Evolutionary conservation across 441 rosid species (phyloP).

Genomic region (Biscutella laevigata): DNA sequence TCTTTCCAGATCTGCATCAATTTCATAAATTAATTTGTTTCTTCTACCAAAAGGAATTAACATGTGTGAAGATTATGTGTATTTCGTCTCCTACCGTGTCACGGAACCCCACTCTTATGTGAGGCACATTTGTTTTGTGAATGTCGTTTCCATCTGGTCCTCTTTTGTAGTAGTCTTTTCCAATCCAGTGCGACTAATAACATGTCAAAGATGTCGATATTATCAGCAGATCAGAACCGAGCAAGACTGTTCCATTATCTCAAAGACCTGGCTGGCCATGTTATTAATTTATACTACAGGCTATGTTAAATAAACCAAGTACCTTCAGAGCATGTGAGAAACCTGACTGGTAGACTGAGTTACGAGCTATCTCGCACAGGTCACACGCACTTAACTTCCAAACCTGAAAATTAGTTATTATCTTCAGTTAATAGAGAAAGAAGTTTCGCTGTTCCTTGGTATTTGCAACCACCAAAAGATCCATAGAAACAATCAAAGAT

Average conservation of each 20-base stretch:
- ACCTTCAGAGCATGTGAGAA: slow-evolving; percentile 98
- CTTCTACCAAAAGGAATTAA: neutral
- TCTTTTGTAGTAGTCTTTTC: slow-evolving; percentile 80
- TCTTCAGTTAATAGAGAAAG: slow-evolving; percentile 2
- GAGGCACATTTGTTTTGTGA: slow-evolving; percentile 90
- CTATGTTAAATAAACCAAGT: neutral
- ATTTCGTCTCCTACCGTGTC: slow-evolving; percentile 42
- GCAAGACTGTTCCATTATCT: too few relatives aligned
- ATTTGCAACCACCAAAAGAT: neutral
- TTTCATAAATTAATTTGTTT: neutral
- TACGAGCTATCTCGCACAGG: slow-evolving; percentile 94
- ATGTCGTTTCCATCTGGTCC: slow-evolving; percentile 95
- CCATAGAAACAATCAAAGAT: too few relatives aligned
- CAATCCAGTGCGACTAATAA: slow-evolving; percentile 94
- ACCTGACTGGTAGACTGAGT: slow-evolving; percentile 96
- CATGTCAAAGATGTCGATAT: neutral
- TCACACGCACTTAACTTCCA: slow-evolving; percentile 99
- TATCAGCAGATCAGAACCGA: neutral
- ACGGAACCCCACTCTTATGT: slow-evolving; percentile 89
- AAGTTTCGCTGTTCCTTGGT: neutral
- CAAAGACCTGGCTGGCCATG: too few relatives aligned
- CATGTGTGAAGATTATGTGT: too few relatives aligned
- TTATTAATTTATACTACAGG: neutral
- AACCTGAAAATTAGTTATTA: slow-evolving; percentile 40
- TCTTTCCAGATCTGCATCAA: slow-evolving; percentile 82